Evolutionary conservation across 345 rosid genomes (phyloP).

Genomic region (Murraya koenigii): DNA sequence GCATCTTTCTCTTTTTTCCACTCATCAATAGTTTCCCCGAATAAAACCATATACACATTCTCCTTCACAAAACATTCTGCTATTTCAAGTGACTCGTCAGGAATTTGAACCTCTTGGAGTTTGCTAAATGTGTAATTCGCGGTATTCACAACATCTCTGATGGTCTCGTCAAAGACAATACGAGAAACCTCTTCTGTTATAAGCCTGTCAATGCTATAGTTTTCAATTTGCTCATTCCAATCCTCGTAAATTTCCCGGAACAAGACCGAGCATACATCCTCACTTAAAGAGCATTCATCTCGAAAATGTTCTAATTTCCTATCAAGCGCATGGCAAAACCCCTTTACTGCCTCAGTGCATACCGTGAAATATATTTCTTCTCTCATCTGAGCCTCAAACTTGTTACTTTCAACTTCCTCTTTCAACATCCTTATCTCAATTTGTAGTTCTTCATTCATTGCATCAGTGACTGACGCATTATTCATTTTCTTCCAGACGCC

Average conservation of each 20-base stretch:
- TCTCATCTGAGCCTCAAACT: conserved; percentile 14
- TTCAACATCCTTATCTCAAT: conserved; percentile 23
- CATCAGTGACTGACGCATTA: conserved; percentile 15
- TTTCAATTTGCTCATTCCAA: conserved; percentile 26
- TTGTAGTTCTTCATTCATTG: conserved; percentile 23
- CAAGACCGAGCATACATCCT: conserved; percentile 16
- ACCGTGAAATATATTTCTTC: conserved; percentile 21
- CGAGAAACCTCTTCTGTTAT: conserved; percentile 34
- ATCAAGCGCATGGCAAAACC: neutral
- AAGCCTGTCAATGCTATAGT: conserved; percentile 2
- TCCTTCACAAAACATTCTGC: conserved; percentile 30
- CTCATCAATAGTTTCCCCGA: conserved; percentile 21
- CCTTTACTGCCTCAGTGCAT: conserved; percentile 14
- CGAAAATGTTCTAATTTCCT: neutral
- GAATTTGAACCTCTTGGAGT: conserved; percentile 10
- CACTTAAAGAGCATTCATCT: conserved; percentile 12
- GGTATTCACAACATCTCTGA: conserved; percentile 17
- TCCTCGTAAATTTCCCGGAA: conserved; percentile 23
- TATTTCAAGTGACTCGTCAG: conserved; percentile 8
- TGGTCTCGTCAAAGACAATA: conserved; percentile 31
- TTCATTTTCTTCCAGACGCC: conserved; percentile 45
- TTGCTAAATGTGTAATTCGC: conserved; percentile 15
- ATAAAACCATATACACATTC: conserved; percentile 25
- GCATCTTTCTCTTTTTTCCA: conserved; percentile 22
- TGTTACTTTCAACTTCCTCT: conserved; percentile 40